Evolutionary conservation across 768 basidiomycete species (phyloP).

Genomic region (Amanita brunnescens): DNA sequence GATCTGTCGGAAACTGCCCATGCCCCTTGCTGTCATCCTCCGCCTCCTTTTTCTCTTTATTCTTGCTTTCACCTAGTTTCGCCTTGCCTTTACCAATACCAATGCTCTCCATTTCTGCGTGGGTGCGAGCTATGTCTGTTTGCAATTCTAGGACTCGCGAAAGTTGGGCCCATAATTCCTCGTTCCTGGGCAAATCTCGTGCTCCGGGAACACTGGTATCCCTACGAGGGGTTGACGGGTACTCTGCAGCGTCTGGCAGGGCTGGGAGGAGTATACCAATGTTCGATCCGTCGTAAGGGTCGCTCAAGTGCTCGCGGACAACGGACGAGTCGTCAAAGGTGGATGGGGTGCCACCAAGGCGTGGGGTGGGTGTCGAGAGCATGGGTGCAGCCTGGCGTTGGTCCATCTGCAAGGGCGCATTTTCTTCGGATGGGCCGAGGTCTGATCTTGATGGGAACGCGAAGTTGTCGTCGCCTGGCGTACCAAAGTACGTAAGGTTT

Average conservation of each 20-base stretch:
- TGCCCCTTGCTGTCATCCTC: slow-evolving; percentile 4
- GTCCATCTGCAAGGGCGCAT: not conserved
- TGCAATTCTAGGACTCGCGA: slow-evolving; percentile 65
- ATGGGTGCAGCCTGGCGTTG: not conserved
- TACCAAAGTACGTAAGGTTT: slow-evolving; percentile 21
- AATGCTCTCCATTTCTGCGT: slow-evolving; percentile 67
- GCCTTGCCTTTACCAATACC: slow-evolving; percentile 26
- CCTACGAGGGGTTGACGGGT: slow-evolving; percentile 5
- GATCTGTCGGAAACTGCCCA: slow-evolving; percentile 17
- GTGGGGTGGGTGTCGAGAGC: slow-evolving; percentile 4
- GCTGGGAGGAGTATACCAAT: slow-evolving; percentile 28
- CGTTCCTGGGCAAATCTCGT: slow-evolving; percentile 18
- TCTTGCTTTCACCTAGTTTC: slow-evolving; percentile 25
- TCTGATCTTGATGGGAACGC: not conserved
- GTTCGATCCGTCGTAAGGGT: slow-evolving; percentile 40
- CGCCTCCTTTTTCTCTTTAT: slow-evolving; percentile 23
- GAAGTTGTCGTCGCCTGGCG: slow-evolving; percentile 46
- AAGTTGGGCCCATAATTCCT: slow-evolving; percentile 59
- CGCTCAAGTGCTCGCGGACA: slow-evolving; percentile 20
- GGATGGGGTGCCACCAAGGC: slow-evolving; percentile 3
- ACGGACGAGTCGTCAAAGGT: slow-evolving; percentile 2
- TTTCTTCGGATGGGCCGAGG: not conserved
- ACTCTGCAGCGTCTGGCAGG: slow-evolving; percentile 10
- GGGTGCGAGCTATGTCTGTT: slow-evolving; percentile 62
- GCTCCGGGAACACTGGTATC: slow-evolving; percentile 12